These are phyloP conservation scores for Pisolithus orientalis DNA, from an alignment of 768 basidiomycete genomes.

Conservation along the genomic window DNA sequence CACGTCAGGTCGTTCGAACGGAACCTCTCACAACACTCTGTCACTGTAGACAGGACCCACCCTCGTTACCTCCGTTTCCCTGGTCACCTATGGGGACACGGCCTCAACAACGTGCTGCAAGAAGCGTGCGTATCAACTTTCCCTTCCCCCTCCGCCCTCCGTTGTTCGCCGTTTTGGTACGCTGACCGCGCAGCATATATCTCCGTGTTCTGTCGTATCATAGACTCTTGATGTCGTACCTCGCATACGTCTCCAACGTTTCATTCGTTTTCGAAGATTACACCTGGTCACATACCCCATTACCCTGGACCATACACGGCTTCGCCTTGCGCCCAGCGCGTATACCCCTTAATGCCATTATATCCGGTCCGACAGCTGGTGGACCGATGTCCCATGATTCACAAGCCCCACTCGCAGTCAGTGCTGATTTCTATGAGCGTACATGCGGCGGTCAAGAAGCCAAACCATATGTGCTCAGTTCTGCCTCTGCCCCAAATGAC, in stretches of 20 bases:
- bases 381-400: slow-evolving; percentile 28
- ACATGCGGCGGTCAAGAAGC: slow-evolving; percentile 36
- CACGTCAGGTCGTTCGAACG: slow-evolving; percentile 32
- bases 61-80: slow-evolving; percentile 43
- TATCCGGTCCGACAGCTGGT: slow-evolving; percentile 51
- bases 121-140: slow-evolving; percentile 41
- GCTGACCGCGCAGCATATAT: not conserved
- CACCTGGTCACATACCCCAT: slow-evolving; percentile 48
- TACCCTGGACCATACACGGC: slow-evolving; percentile 51
- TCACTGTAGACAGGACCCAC: slow-evolving; percentile 1
- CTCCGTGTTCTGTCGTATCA: not conserved
- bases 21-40: slow-evolving; percentile 34
- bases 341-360: slow-evolving; percentile 54
- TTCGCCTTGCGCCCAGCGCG: slow-evolving; percentile 44
- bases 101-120: slow-evolving; percentile 57
- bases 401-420: slow-evolving; percentile 33
- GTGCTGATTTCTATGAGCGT: slow-evolving; percentile 41
- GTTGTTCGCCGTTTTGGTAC: not conserved
- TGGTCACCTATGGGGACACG: slow-evolving; percentile 53
- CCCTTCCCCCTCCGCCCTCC: not conserved
- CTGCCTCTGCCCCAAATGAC: slow-evolving; percentile 29
- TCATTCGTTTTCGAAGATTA: slow-evolving; percentile 62
- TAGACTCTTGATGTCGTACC: slow-evolving; percentile 45
- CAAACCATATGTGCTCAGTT: slow-evolving; percentile 28
- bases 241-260: slow-evolving; percentile 44